phyloP scores from a whole-genome alignment of 2,329 filamentous ascomycete genomes.

The Xylariaceae sp. region DNA sequence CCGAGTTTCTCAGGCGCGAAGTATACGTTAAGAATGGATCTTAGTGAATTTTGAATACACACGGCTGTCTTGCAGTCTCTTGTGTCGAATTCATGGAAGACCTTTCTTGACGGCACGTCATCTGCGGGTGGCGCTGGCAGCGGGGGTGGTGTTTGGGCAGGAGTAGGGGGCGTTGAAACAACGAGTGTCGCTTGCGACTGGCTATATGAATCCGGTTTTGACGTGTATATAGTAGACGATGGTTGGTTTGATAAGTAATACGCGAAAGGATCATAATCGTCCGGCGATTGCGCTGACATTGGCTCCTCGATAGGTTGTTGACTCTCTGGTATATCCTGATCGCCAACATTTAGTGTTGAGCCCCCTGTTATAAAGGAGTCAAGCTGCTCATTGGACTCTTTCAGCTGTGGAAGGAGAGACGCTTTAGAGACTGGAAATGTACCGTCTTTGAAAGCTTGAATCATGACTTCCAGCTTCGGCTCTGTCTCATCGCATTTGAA shows the following conservation, averaged over 20 bases:
- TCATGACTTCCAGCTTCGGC: constrained; percentile 41
- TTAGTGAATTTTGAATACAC: constrained; percentile 52
- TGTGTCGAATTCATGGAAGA: constrained; percentile 43
- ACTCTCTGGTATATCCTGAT: constrained; percentile 9
- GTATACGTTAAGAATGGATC: constrained; percentile 46
- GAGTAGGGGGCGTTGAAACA: constrained; percentile 37
- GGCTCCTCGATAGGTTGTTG: constrained; percentile 13
- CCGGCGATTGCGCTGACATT: constrained; percentile 21
- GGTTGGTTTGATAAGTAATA: constrained; percentile 24
- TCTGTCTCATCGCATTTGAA: constrained; percentile 43
- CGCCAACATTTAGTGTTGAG: constrained; percentile 3
- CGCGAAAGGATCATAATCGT: constrained; percentile 47
- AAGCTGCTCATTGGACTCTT: constrained; percentile 6
- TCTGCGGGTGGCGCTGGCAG: background rate
- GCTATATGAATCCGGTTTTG: constrained; percentile 8
- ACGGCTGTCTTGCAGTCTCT: constrained; percentile 43
- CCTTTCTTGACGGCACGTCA: constrained; percentile 28
- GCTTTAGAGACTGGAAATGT: constrained; percentile 31
- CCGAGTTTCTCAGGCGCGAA: constrained; percentile 45
- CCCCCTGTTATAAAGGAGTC: constrained; percentile 5
- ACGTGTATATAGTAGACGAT: constrained; percentile 3
- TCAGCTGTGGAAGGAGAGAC: constrained; percentile 14
- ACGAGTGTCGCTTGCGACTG: constrained; percentile 12
- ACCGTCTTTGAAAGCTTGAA: constrained; percentile 43
- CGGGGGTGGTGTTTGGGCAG: constrained; percentile 38